Evolutionary conservation across 2,329 filamentous ascomycete species (phyloP), one percentile per base, ranked within the genome.

Genomic region (Trichophyton benhamiae): DNA sequence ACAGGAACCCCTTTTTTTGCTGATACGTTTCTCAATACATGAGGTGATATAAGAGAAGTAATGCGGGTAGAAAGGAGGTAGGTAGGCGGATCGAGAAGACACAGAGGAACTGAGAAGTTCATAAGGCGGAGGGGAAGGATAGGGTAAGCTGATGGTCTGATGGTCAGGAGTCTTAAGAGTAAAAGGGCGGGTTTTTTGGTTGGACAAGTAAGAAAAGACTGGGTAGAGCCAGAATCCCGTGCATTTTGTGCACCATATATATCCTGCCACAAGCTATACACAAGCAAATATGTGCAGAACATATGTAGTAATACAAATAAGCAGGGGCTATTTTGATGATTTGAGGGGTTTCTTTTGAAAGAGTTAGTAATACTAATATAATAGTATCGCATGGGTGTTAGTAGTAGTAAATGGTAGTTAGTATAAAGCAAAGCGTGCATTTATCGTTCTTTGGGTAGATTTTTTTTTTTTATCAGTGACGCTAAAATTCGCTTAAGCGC

Each of bases 1-100:
- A 52, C 49, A 30, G 22, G 49, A 53, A 30, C 49, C 49, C 25
- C 27, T 53, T 53, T 53, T 38, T 38, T 53, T 53, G 49, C 9
- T 53, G 49, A 53, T 53, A 53, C 49, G 49, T 53, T 53, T 53
- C 49, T 53, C 49, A 53, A 22, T 53, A 53, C 49, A 53, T 53
- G 49, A 30, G 30, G 33, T 25, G 49, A 53, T 53, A 52, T 52
- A 30, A 53, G 22, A 25, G 49, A 53, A 53, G 49, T 2, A 53
- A 7, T 9, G 49, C 9, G 11, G 49, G 6, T n/a, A 15, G 27
- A 15, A 30, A 53, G 25, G 27, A 7, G 22, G 49, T 11, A 25
- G 49, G 20, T 30, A 30, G 27, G 22, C 3, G 25, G 27, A 22
- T n/a, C 9, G 25, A 13, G 25, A 25, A 13, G 11, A 13, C 33